Percentiles rank a stretch among this genome's conserved stretches.
Evolutionary conservation across 495 filamentous ascomycete species (phyloP).

Genomic region (Talaromyces adpressus): DNA sequence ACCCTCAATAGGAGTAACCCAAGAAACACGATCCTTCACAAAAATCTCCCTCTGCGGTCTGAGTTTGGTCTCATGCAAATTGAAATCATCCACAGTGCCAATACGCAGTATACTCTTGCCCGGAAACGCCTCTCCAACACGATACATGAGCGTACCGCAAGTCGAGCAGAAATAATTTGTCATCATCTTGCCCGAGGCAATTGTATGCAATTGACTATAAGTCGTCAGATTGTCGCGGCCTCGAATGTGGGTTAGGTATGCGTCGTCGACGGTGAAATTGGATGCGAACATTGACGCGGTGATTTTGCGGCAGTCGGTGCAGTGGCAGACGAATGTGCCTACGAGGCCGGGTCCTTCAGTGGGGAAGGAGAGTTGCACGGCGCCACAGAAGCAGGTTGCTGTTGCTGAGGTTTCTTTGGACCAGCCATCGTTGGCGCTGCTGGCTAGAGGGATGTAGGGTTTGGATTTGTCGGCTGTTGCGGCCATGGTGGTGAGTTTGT

Average conservation of each 20-base stretch:
- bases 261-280: slow-evolving; percentile 42
- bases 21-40: slow-evolving; percentile 33
- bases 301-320: slow-evolving; percentile 51
- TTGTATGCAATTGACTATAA: slow-evolving; percentile 33
- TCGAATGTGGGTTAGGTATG: slow-evolving; percentile 35
- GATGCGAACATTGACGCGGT: slow-evolving; percentile 54
- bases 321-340: slow-evolving; percentile 50
- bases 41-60: slow-evolving; percentile 38
- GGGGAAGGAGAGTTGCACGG: slow-evolving; percentile 46
- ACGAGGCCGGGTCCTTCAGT: slow-evolving; percentile 34
- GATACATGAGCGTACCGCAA: slow-evolving; percentile 50
- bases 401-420: slow-evolving; percentile 38
- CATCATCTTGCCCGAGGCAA: slow-evolving; percentile 36
- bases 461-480: slow-evolving; percentile 10
- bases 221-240: slow-evolving; percentile 39
- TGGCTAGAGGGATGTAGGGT: slow-evolving; percentile 25
- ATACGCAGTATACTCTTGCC: slow-evolving; percentile 38
- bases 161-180: slow-evolving; percentile 47
- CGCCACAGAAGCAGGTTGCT: slow-evolving; percentile 50
- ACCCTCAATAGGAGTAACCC: slow-evolving; percentile 30
- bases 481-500: background rate
- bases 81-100: slow-evolving; percentile 51
- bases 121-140: slow-evolving; percentile 26
- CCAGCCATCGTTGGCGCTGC: slow-evolving; percentile 24
- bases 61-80: slow-evolving; percentile 43